Conservation (phyloP, 1,139 yeast genomes). For the Suhomyces terraborum region DNA sequence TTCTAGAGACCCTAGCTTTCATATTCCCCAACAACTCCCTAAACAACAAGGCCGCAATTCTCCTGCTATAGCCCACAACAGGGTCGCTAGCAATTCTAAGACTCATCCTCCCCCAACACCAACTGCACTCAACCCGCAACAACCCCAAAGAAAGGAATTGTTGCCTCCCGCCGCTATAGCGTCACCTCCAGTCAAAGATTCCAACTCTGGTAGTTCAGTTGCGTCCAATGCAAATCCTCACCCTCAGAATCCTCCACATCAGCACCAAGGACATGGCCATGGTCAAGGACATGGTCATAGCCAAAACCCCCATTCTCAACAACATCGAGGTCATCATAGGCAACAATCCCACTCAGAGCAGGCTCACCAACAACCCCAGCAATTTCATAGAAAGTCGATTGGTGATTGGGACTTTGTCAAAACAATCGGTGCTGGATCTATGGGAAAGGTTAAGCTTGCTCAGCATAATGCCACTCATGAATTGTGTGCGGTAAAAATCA, state of each 20-base stretch:
- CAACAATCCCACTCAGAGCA: conserved; percentile 24
- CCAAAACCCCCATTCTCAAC: conserved; percentile 16
- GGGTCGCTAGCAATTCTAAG: conserved; percentile 13
- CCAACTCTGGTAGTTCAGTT: conserved; percentile 4
- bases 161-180: conserved; percentile 30
- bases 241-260: conserved; percentile 2
- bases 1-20: conserved; percentile 26
- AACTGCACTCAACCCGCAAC: conserved; percentile 15
- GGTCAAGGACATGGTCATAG: conserved; percentile 12
- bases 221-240: neutral
- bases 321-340: conserved; percentile 19
- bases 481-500: conserved; percentile 83
- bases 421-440: conserved; percentile 97
- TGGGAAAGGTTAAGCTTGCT: conserved; percentile 98
- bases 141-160: conserved; percentile 22
- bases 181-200: conserved; percentile 17
- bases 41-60: conserved; percentile 17
- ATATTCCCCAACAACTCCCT: conserved; percentile 12
- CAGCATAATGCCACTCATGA: conserved; percentile 80
- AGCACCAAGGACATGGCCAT: conserved; percentile 9
- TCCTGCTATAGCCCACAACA: conserved; percentile 24
- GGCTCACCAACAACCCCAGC: conserved; percentile 35
- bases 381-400: conserved; percentile 81
- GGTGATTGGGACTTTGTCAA: conserved; percentile 98
- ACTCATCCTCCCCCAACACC: conserved; percentile 11